phyloP scores from a whole-genome alignment of 768 basidiomycete species.

The Lactarius deliciosus region DNA sequence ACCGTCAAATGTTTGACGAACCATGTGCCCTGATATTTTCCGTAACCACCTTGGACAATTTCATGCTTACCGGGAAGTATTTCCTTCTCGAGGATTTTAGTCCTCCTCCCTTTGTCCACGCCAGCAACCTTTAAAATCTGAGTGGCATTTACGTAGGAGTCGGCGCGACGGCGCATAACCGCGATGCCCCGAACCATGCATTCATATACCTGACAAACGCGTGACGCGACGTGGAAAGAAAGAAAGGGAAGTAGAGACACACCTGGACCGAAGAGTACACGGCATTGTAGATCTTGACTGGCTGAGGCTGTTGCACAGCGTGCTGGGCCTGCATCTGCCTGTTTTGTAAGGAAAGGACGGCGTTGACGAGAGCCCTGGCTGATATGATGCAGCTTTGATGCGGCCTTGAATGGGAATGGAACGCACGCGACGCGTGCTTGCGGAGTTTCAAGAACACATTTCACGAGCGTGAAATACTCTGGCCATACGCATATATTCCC shows the following conservation, averaged over 20 bases:
- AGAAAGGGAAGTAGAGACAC: conserved; percentile 27
- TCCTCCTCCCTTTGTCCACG: conserved; percentile 93
- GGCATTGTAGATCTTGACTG: conserved; percentile 89
- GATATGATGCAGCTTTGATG: neutral
- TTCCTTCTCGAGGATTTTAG: conserved; percentile 97
- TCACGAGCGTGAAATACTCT: no score
- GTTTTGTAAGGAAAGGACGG: neutral
- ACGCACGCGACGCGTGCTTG: conserved; percentile 26
- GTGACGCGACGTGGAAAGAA: conserved; percentile 28
- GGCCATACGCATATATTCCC: neutral
- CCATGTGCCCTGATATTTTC: conserved; percentile 99
- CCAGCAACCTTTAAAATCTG: conserved; percentile 99
- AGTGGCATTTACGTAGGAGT: conserved; percentile 97
- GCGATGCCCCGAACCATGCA: conserved; percentile 98
- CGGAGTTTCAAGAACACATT: conserved; percentile 29
- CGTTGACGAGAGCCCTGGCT: neutral
- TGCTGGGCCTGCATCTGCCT: conserved; percentile 25
- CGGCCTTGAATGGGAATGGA: neutral
- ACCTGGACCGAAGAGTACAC: conserved; percentile 90
- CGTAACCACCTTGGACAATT: conserved; percentile 98
- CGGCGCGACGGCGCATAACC: conserved; percentile 93
- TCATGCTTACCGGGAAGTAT: conserved; percentile 94
- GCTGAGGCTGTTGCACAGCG: conserved; percentile 37
- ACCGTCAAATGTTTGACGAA: conserved; percentile 40
- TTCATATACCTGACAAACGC: conserved; percentile 75